Conservation (phyloP, 495 filamentous ascomycete genomes). For the Ramalina intermedia region DNA sequence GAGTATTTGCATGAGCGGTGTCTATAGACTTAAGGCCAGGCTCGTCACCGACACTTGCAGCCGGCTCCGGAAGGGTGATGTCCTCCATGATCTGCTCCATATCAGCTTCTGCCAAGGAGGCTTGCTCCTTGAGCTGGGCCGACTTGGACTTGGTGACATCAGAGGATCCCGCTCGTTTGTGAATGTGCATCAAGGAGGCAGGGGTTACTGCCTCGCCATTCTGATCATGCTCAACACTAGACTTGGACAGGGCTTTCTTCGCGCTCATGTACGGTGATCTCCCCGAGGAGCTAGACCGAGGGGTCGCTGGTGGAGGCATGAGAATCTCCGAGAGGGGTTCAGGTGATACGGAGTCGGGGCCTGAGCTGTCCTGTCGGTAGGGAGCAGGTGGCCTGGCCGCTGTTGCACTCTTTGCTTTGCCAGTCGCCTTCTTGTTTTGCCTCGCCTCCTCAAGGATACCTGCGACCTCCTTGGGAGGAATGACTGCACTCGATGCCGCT, state of each 20-base stretch:
- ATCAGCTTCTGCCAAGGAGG: constrained; percentile 18
- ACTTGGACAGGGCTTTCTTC: constrained; percentile 18
- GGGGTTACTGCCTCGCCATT: constrained; percentile 54
- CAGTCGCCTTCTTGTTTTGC: constrained; percentile 17
- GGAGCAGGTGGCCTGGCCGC: constrained; percentile 26
- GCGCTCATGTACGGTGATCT: constrained; percentile 40
- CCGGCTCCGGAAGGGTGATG: constrained; percentile 50
- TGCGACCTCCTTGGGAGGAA: constrained; percentile 39
- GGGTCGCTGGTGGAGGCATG: constrained; percentile 57
- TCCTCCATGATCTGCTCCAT: constrained; percentile 51
- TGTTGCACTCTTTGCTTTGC: constrained; percentile 18
- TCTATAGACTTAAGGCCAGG: constrained; percentile 16
- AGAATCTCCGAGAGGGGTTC: constrained; percentile 53
- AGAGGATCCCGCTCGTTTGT: constrained; percentile 26
- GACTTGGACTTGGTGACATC: constrained; percentile 15
- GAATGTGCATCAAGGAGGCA: constrained; percentile 68
- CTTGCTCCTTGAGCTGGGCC: constrained; percentile 23
- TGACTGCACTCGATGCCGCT: constrained; percentile 37
- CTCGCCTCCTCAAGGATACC: constrained; percentile 29
- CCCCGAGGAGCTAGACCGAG: constrained; percentile 31
- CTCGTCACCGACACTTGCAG: constrained; percentile 27
- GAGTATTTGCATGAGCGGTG: constrained; percentile 8
- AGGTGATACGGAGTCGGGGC: constrained; percentile 55
- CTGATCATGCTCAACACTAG: constrained; percentile 4
- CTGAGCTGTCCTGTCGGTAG: constrained; percentile 44